Conservation (phyloP, 192 early-diverging fungal genomes). For the Martensiomyces pterosporus region DNA sequence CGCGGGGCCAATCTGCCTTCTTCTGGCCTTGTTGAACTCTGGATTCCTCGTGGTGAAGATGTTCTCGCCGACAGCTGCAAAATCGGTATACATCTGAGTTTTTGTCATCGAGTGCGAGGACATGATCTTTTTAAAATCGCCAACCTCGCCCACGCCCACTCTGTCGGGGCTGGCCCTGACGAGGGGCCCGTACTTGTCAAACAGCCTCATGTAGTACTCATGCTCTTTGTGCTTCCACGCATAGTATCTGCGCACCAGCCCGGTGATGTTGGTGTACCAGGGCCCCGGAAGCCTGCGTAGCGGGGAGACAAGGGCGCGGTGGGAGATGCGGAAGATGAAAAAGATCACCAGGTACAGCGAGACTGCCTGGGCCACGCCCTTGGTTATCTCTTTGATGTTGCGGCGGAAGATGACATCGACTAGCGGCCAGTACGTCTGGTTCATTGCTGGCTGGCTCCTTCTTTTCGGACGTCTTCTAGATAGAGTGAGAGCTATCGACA, state of each 20-base stretch:
- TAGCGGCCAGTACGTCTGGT: background rate
- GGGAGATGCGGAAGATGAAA: background rate
- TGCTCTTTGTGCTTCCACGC: slow-evolving; percentile 25
- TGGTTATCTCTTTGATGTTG: background rate
- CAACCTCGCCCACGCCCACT: slow-evolving; percentile 18
- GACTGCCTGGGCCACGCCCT: background rate
- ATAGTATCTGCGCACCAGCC: slow-evolving; percentile 16
- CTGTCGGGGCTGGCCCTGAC: slow-evolving; percentile 13
- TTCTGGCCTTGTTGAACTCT: slow-evolving; percentile 15
- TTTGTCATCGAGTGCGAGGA: slow-evolving; percentile 14
- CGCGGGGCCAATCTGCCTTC: slow-evolving; percentile 18
- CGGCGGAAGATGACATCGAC: background rate
- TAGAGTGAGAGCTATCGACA: no score
- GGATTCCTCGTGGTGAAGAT: slow-evolving; percentile 27
- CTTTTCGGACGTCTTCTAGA: no score
- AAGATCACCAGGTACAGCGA: slow-evolving; percentile 1
- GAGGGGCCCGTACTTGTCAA: slow-evolving; percentile 20
- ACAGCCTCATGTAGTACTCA: slow-evolving; percentile 7
- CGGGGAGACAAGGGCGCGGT: background rate
- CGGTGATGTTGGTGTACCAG: slow-evolving; percentile 25
- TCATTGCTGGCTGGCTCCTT: no score
- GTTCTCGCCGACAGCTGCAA: slow-evolving; percentile 15
- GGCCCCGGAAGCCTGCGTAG: slow-evolving; percentile 20
- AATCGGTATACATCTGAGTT: slow-evolving; percentile 20
- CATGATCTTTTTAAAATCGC: slow-evolving; percentile 18